These are phyloP conservation scores for Penicillium robsamsonii DNA, from an alignment of 495 filamentous ascomycete genomes.

Conservation along the genomic window DNA sequence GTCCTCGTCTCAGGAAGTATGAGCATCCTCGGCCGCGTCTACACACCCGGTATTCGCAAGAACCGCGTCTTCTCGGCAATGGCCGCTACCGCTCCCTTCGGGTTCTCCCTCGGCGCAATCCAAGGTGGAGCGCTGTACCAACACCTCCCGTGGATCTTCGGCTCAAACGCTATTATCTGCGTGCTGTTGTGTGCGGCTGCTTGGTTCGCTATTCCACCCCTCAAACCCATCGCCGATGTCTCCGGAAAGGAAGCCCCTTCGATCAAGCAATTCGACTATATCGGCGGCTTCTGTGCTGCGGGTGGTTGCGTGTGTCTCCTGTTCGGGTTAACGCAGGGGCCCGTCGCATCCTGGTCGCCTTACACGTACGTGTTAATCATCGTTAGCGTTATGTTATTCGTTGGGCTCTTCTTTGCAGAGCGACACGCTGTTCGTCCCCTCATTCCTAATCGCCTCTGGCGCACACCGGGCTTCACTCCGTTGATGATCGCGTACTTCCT, in stretches of 20 bases:
- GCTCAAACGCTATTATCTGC: conserved; percentile 29
- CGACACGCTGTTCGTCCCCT: conserved; percentile 23
- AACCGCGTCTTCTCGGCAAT: conserved; percentile 32
- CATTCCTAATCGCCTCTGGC: conserved; percentile 31
- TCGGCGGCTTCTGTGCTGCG: conserved; percentile 26
- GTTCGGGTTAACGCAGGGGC: conserved; percentile 31
- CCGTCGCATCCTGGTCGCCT: conserved; percentile 26
- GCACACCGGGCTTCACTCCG: conserved; percentile 42
- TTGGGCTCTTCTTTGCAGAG: conserved; percentile 27
- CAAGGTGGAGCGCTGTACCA: conserved; percentile 27
- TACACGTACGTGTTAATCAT: conserved; percentile 30
- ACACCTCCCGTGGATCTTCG: conserved; percentile 32
- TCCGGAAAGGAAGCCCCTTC: conserved; percentile 23
- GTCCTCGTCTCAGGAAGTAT: conserved; percentile 29
- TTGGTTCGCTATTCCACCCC: conserved; percentile 23
- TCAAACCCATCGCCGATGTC: conserved; percentile 25
- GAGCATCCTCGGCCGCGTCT: conserved; percentile 33
- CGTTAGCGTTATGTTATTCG: conserved; percentile 22
- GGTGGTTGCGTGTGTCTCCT: conserved; percentile 31
- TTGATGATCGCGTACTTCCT: conserved; percentile 46
- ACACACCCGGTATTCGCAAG: conserved; percentile 32
- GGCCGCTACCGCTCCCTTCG: conserved; percentile 27
- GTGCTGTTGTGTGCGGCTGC: conserved; percentile 19
- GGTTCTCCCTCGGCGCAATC: conserved; percentile 27
- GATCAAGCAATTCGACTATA: conserved; percentile 28